These are phyloP conservation scores for Clarireedia homoeocarpa DNA, from an alignment of 2,329 filamentous ascomycete genomes.

Conservation along the genomic window DNA sequence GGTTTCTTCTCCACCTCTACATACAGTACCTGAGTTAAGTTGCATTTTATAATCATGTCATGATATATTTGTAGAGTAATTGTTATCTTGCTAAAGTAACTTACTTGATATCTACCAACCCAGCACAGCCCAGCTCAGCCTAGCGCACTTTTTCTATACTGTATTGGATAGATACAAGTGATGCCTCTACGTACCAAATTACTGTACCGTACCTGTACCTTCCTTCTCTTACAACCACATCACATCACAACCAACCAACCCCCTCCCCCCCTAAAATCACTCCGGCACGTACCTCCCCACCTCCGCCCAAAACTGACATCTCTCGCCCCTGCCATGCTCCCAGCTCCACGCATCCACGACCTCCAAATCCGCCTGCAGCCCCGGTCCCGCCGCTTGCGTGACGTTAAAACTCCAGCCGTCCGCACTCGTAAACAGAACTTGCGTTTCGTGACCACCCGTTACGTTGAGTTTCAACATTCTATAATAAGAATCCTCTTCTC, in stretches of 20 bases:
- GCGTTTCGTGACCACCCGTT: background rate
- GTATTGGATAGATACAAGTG: too few relatives aligned
- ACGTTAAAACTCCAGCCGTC: conserved; percentile 1
- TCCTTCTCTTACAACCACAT: background rate
- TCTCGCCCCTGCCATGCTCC: conserved; percentile 13
- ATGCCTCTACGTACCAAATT: too few relatives aligned
- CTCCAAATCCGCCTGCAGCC: conserved; percentile 7
- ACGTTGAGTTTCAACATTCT: conserved; percentile 5
- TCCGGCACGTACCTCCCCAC: conserved; percentile 12
- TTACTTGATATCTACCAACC: too few relatives aligned
- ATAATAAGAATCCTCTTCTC: background rate
- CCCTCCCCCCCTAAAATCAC: background rate
- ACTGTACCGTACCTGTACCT: too few relatives aligned
- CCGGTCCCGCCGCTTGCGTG: background rate
- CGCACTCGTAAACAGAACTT: background rate
- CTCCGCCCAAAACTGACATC: conserved; percentile 14
- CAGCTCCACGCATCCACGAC: conserved; percentile 16
- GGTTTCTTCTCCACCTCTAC: too few relatives aligned
- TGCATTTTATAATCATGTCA: too few relatives aligned
- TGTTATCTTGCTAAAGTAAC: too few relatives aligned
- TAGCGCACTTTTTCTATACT: too few relatives aligned
- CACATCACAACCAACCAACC: too few relatives aligned
- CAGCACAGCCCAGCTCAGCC: too few relatives aligned
- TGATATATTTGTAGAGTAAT: too few relatives aligned
- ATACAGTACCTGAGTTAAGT: too few relatives aligned